Conservation (phyloP, 257 asterid genomes). For the Nicotiana attenuata region DNA sequence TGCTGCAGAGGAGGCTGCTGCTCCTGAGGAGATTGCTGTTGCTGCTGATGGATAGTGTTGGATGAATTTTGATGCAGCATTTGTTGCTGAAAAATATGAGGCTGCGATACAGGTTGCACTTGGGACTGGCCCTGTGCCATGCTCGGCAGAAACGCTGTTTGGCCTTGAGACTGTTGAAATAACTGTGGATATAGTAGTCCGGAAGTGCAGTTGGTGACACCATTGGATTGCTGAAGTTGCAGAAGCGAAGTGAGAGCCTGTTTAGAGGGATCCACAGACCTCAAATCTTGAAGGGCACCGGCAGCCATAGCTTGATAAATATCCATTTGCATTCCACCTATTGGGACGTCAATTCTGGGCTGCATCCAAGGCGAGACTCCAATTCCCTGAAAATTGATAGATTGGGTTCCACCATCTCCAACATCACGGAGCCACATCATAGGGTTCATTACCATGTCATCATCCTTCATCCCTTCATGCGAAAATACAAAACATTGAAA, state of each 20-base stretch:
- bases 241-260: slow-evolving; percentile 37
- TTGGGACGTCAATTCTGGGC: slow-evolving; percentile 41
- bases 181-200: slow-evolving; percentile 37
- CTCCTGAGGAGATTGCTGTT: slow-evolving; percentile 18
- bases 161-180: slow-evolving; percentile 38
- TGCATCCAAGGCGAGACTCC: slow-evolving; percentile 68
- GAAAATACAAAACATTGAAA: background rate
- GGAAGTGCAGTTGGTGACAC: slow-evolving; percentile 16
- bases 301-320: slow-evolving; percentile 70
- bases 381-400: slow-evolving; percentile 55
- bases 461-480: slow-evolving; percentile 50
- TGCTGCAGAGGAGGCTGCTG: slow-evolving; percentile 8
- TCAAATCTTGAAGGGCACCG: slow-evolving; percentile 57
- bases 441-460: slow-evolving; percentile 51
- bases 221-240: slow-evolving; percentile 55
- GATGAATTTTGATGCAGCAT: slow-evolving; percentile 45
- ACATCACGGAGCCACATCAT: slow-evolving; percentile 51
- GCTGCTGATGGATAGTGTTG: slow-evolving; percentile 34
- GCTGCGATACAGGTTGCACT: slow-evolving; percentile 18
- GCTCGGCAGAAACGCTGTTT: slow-evolving; percentile 32
- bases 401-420: slow-evolving; percentile 40
- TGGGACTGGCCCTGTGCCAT: slow-evolving; percentile 29
- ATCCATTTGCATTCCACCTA: slow-evolving; percentile 54
- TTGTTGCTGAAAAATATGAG: slow-evolving; percentile 48
- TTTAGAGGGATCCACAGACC: slow-evolving; percentile 49